Evolutionary conservation across 495 filamentous ascomycete genomes (phyloP).

Genomic region (Lasiosphaeris hirsuta): DNA sequence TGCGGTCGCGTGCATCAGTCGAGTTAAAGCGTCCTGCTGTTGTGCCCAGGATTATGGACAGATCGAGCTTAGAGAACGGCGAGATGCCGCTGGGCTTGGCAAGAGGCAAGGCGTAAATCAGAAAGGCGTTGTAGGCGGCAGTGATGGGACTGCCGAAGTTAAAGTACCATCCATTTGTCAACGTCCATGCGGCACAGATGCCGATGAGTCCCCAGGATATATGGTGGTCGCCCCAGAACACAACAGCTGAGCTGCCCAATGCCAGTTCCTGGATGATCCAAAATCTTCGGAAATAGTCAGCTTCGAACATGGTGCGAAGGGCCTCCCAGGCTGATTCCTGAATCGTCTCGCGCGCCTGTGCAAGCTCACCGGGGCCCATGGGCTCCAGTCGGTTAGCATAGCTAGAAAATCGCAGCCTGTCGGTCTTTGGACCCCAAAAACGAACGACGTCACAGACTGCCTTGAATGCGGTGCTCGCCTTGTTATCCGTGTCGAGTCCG

Average conservation of each 20-base stretch:
- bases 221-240: slow-evolving; percentile 13
- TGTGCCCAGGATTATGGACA: slow-evolving; percentile 9
- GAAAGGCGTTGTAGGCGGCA: slow-evolving; percentile 14
- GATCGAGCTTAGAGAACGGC: slow-evolving; percentile 12
- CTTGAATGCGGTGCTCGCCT: slow-evolving; percentile 1
- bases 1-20: slow-evolving; percentile 13
- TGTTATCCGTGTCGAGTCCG: neutral
- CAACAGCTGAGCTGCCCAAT: slow-evolving; percentile 1
- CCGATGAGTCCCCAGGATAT: slow-evolving; percentile 13
- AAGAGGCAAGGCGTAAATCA: slow-evolving; percentile 11
- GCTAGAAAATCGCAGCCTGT: slow-evolving; percentile 3
- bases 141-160: neutral
- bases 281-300: slow-evolving; percentile 11
- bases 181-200: slow-evolving; percentile 10
- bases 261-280: slow-evolving; percentile 17
- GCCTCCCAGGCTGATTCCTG: neutral
- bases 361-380: neutral
- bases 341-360: neutral
- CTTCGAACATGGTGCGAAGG: slow-evolving; percentile 7
- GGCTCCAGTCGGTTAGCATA: slow-evolving; percentile 7
- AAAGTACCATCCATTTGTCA: slow-evolving; percentile 11
- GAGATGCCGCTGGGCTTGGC: slow-evolving; percentile 7
- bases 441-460: slow-evolving; percentile 12
- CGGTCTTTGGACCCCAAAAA: slow-evolving; percentile 5
- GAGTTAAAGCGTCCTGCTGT: slow-evolving; percentile 7